phyloP scores from a whole-genome alignment of 768 basidiomycete species.

The Cantharellus cinnabarinus region DNA sequence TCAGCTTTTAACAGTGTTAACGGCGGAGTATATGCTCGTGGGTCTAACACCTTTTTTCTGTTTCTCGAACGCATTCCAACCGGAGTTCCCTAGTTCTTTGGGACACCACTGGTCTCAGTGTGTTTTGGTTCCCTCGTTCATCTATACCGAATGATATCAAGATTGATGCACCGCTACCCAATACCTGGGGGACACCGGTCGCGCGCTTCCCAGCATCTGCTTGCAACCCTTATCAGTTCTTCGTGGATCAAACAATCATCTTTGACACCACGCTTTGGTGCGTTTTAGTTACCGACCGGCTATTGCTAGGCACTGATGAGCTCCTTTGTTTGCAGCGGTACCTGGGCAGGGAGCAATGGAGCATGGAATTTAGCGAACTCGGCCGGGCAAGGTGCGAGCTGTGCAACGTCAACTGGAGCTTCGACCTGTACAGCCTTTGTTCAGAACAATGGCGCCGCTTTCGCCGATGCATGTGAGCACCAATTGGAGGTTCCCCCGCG shows the following conservation, averaged over 20 bases:
- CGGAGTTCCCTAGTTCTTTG: slow-evolving; percentile 29
- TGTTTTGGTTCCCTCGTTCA: slow-evolving; percentile 65
- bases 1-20: slow-evolving; percentile 62
- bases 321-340: slow-evolving; percentile 27
- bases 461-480: slow-evolving; percentile 54
- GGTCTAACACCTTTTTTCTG: background rate
- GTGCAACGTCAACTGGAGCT: slow-evolving; percentile 64
- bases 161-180: slow-evolving; percentile 51
- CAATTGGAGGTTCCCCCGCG: slow-evolving; percentile 3
- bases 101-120: slow-evolving; percentile 50
- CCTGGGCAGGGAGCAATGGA: slow-evolving; percentile 50
- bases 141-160: slow-evolving; percentile 60
- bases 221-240: slow-evolving; percentile 20
- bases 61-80: background rate
- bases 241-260: slow-evolving; percentile 18
- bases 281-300: slow-evolving; percentile 8
- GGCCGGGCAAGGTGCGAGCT: slow-evolving; percentile 74
- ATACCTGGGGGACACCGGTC: slow-evolving; percentile 53
- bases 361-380: slow-evolving; percentile 53
- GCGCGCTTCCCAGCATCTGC: slow-evolving; percentile 32
- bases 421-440: slow-evolving; percentile 67
- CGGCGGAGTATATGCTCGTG: slow-evolving; percentile 69
- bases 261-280: slow-evolving; percentile 78
- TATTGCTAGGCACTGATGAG: background rate
- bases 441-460: slow-evolving; percentile 43